A percentile compares a stretch with the other conserved stretches of the same genome.
phyloP scores from a whole-genome alignment of 2,329 filamentous ascomycete genomes.

The Myotisia sp. region DNA sequence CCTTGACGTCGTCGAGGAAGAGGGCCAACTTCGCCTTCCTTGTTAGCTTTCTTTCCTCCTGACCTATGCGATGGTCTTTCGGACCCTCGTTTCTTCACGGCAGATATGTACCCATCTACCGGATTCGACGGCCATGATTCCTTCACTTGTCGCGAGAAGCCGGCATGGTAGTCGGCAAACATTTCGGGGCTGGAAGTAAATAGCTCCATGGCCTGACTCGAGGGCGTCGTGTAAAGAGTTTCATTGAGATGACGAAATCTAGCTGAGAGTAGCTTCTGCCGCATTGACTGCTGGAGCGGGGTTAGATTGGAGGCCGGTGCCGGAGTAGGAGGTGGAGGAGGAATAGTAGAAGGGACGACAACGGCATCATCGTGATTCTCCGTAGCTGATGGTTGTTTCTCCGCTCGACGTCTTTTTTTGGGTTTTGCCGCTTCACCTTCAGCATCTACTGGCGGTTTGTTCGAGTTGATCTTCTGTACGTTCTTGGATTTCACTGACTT shows the following conservation, averaged over 20 bases:
- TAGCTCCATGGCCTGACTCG: constrained; percentile 63
- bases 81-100: constrained; percentile 54
- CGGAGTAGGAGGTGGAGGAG: constrained; percentile 23
- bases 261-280: constrained; percentile 82
- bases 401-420: constrained; percentile 19
- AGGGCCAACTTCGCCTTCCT: constrained; percentile 22
- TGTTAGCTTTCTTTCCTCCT: constrained; percentile 25
- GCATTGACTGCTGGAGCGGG: constrained; percentile 85
- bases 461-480: constrained; percentile 12
- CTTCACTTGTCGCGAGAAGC: constrained; percentile 87
- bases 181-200: constrained; percentile 80
- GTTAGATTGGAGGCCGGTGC: constrained; percentile 53
- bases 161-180: constrained; percentile 91
- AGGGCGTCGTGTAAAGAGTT: constrained; percentile 86
- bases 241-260: constrained; percentile 97
- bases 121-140: constrained; percentile 90
- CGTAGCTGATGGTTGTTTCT: constrained; percentile 12
- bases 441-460: neutral
- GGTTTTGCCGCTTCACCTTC: constrained; percentile 13
- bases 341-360: neutral
- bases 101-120: constrained; percentile 67
- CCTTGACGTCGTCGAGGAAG: constrained; percentile 57
- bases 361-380: no score
- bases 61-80: constrained; percentile 28
- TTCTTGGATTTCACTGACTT: constrained; percentile 13